Evolutionary conservation across 2,329 filamentous ascomycete genomes (phyloP).

Genomic region (Xylariaceae sp.): DNA sequence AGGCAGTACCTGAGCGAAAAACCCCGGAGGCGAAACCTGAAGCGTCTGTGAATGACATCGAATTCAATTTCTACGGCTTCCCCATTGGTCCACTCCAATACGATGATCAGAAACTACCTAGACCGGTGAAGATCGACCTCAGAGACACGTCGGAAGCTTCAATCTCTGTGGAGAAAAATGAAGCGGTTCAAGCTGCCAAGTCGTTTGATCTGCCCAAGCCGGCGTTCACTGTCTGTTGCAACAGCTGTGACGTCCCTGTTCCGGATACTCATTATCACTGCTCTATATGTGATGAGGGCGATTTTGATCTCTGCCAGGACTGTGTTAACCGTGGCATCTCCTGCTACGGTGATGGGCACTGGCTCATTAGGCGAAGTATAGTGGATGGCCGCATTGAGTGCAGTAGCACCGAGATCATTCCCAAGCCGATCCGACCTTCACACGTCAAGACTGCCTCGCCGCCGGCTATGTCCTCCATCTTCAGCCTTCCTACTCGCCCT

Average conservation of each 20-base stretch:
- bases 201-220: conserved; percentile 19
- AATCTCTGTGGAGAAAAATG: conserved; percentile 5
- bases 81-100: too few species aligned
- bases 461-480: background rate
- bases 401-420: conserved; percentile 76
- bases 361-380: conserved; percentile 88
- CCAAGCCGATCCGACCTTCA: conserved; percentile 46
- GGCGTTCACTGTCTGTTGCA: conserved; percentile 86
- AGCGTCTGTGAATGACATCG: background rate
- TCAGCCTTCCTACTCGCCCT: conserved; percentile 21
- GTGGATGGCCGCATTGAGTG: conserved; percentile 71
- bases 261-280: conserved; percentile 88
- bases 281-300: conserved; percentile 83
- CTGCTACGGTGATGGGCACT: conserved; percentile 76
- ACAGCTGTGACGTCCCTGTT: conserved; percentile 75
- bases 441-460: conserved; percentile 14
- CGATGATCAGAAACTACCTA: background rate
- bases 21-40: background rate
- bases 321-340: conserved; percentile 72
- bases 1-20: background rate
- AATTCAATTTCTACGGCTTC: background rate
- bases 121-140: background rate
- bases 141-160: background rate
- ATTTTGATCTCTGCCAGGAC: conserved; percentile 83
- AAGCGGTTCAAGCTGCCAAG: conserved; percentile 3